These are phyloP conservation scores for Phaeosphaeria sp. DNA, from an alignment of 2,329 filamentous ascomycete species.

Conservation along the genomic window DNA sequence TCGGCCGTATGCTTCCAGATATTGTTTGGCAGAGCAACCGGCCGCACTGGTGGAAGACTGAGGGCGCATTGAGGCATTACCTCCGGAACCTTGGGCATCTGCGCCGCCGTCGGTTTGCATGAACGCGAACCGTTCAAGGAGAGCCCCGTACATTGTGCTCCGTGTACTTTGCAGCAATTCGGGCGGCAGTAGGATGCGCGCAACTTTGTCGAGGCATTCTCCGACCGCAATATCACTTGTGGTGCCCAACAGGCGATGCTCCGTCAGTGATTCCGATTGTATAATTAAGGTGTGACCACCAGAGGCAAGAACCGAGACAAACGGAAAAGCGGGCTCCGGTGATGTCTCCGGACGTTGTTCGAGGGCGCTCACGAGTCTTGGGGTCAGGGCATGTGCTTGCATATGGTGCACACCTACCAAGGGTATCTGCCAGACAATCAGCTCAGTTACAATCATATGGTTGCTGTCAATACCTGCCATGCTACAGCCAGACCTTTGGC, in stretches of 20 bases:
- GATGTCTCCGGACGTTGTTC: conserved; percentile 23
- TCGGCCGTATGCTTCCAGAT: conserved; percentile 19
- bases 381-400: conserved; percentile 94
- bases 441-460: not conserved
- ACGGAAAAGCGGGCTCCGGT: conserved; percentile 68
- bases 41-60: not conserved
- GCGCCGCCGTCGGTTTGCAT: conserved; percentile 29
- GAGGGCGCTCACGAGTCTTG: conserved; percentile 74
- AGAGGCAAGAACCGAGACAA: conserved; percentile 86
- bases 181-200: conserved; percentile 74
- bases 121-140: conserved; percentile 84
- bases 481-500: conserved; percentile 88
- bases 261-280: conserved; percentile 70
- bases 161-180: conserved; percentile 61
- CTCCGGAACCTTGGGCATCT: not conserved
- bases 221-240: conserved; percentile 87
- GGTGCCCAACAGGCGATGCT: conserved; percentile 76
- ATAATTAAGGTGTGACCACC: conserved; percentile 92
- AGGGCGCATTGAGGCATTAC: not conserved
- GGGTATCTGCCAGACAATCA: conserved; percentile 61
- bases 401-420: conserved; percentile 92
- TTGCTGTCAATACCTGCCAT: conserved; percentile 62
- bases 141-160: conserved; percentile 79
- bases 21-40: conserved; percentile 27
- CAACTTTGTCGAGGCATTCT: conserved; percentile 87